Evolutionary conservation across 306 rosid genomes (phyloP), one percentile per base, ranked within the genome.

Genomic region (Cucurbita argyrosperma): DNA sequence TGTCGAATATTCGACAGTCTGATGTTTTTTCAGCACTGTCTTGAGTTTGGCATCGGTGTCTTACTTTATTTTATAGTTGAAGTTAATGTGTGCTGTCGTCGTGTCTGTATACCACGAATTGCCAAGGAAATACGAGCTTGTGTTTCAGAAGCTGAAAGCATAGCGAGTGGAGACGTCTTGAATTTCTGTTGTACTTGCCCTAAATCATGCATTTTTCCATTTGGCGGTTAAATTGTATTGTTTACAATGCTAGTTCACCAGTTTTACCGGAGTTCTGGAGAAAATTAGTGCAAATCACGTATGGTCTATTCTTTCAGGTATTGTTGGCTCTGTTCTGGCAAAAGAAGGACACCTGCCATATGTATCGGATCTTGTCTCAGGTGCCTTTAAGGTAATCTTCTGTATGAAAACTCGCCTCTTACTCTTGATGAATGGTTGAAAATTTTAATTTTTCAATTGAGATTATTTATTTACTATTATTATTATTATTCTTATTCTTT

Each of bases 241-340:
- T 6, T 16, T 70, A 38, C 15, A 5, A 49, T 14, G 14, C 8
- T 47, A 68, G 54, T 69, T 69, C 10, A 23, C 49, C 43, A 35
- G 14, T 16, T 51, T 50, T 30, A 70, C 7, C 59, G 0, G 6
- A 51, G 42, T 70, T 35, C 1, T 51, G 60, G 6, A 49, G 16
- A 14, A 50, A 70, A 35, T 70, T 50, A 16, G 60, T 52, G 21
- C 15, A 15, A 50, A 70, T 70, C 16, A 70, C 19, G 30, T 4
- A 15, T 30, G 46, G 14, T 70, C 59, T 70, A 30, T 51, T 70
- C 14, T 76, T 18, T 76, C 73, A 95, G 99, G 99, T 74, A 45
- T 95, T 76, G 76, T 87, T 75, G 99, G 99, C 73, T 91, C 97
- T 26, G 88, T 84, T 49, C 76, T 95, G 76, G 99, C 90, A 12